Percentiles rank a stretch among this genome's conserved stretches.
Evolutionary conservation across 2,329 filamentous ascomycete species (phyloP).

Genomic region (Aspergillus sp.): DNA sequence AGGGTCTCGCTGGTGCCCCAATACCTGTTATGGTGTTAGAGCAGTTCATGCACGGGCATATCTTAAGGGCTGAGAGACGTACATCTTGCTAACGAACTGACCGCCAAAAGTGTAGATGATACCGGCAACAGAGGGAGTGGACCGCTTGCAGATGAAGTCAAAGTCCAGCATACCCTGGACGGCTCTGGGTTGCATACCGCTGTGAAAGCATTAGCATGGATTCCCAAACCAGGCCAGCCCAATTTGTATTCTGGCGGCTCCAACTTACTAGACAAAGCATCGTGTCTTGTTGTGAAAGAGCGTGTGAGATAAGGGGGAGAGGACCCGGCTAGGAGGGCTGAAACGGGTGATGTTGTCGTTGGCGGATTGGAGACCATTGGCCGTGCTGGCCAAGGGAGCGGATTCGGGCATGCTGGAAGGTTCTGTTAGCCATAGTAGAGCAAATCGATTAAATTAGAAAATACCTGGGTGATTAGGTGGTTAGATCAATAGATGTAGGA

Average conservation of each 20-base stretch:
- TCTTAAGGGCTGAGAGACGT: slow-evolving; percentile 37
- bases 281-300: slow-evolving; percentile 99
- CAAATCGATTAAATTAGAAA: neutral
- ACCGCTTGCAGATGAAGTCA: slow-evolving; percentile 99
- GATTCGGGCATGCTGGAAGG: slow-evolving; percentile 48
- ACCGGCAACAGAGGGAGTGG: slow-evolving; percentile 89
- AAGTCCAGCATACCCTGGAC: slow-evolving; percentile 96
- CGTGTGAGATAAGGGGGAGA: slow-evolving; percentile 81
- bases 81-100: slow-evolving; percentile 99
- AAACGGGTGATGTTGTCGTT: slow-evolving; percentile 99
- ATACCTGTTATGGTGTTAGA: too few relatives aligned
- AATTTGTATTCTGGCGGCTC: neutral
- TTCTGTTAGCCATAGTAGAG: too few relatives aligned
- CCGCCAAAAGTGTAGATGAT: slow-evolving; percentile 99
- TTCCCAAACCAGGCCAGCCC: neutral
- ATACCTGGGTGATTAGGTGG: slow-evolving; percentile 9
- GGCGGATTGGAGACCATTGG: slow-evolving; percentile 57
- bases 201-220: slow-evolving; percentile 18
- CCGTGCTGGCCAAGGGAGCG: slow-evolving; percentile 41
- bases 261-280: slow-evolving; percentile 93
- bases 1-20: slow-evolving; percentile 99
- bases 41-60: too few relatives aligned
- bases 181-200: slow-evolving; percentile 89
- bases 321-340: slow-evolving; percentile 78
- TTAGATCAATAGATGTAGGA: slow-evolving; percentile 4